Evolutionary conservation across 2,329 filamentous ascomycete species (phyloP), one percentile per base, ranked within the genome.

Genomic region (Fusarium sp.): DNA sequence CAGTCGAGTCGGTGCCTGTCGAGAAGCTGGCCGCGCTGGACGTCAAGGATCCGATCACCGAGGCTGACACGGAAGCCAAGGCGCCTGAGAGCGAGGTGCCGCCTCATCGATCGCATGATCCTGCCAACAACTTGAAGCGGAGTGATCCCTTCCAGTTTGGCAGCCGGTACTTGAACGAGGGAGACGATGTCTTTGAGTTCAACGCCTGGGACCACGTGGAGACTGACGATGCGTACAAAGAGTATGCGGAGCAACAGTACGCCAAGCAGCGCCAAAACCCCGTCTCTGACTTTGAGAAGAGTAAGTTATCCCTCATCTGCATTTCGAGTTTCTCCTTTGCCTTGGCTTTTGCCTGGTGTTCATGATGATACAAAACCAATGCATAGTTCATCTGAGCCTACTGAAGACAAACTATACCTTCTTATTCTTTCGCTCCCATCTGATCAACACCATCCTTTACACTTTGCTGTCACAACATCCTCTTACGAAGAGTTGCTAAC

Each of bases 161-260:
- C 70, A 97, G 94, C 57, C 94, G 96, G 69, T 94, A 90, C 79
- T 90, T 99, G 61, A 91, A 93, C 79, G 89, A 96, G 82, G 91
- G 91, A 80, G 95, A 98, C 85, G 89, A 98, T 81, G 94, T 97
- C 79, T 99, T 96, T 85, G 93, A 97, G 82, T 98, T 97, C 90
- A 99, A 99, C 83, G 97, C 97, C 40, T 99, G 97, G 97, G 97
- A 99, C 82, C 96, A 99, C 82, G 97, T 98, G 81, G 93, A 96
- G 84, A 95, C 95, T 81, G 96, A 98, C 85, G 91, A 94, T 77
- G 89, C 92, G 45, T 98, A 98, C 88, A 92, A 93, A 80, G 91
- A 93, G 80, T 98, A 97, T 83, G 92, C 95, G 70, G 91, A 95
- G 83, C 85, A 91, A 80, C 97, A 98, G 85, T 96, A 94, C 81